phyloP scores from a whole-genome alignment of 257 asterid species.

The Solanum etuberosum region DNA sequence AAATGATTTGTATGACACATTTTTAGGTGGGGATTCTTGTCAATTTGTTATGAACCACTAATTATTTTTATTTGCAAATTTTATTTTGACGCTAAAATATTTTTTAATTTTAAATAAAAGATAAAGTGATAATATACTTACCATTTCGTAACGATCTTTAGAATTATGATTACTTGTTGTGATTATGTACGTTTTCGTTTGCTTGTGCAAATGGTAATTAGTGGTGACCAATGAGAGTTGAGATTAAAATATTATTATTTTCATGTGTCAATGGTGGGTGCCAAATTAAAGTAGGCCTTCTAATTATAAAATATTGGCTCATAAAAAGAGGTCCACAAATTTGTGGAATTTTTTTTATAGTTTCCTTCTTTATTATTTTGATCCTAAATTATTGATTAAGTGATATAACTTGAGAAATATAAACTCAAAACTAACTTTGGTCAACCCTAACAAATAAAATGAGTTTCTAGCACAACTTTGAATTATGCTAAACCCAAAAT shows the following conservation, averaged over 20 bases:
- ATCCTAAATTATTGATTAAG: background rate
- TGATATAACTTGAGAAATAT: no score
- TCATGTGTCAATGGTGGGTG: background rate
- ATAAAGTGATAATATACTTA: fast-evolving
- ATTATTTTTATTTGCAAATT: background rate
- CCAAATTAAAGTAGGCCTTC: background rate
- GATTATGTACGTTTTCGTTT: background rate
- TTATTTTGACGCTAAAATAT: background rate
- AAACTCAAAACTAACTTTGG: background rate
- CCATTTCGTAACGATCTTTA: background rate
- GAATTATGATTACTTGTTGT: background rate
- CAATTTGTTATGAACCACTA: background rate
- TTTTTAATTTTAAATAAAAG: background rate
- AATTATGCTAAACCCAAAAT: background rate
- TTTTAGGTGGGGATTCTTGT: background rate
- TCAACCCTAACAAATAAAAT: background rate
- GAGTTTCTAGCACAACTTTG: background rate
- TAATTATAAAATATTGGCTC: background rate
- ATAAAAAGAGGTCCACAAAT: background rate
- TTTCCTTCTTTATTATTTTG: background rate
- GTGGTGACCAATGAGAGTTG: background rate
- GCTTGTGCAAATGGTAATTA: background rate
- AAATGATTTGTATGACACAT: background rate
- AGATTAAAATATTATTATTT: background rate
- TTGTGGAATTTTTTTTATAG: background rate